Conservation (phyloP, 345 rosid species). For the Dipteronia dyeriana region DNA sequence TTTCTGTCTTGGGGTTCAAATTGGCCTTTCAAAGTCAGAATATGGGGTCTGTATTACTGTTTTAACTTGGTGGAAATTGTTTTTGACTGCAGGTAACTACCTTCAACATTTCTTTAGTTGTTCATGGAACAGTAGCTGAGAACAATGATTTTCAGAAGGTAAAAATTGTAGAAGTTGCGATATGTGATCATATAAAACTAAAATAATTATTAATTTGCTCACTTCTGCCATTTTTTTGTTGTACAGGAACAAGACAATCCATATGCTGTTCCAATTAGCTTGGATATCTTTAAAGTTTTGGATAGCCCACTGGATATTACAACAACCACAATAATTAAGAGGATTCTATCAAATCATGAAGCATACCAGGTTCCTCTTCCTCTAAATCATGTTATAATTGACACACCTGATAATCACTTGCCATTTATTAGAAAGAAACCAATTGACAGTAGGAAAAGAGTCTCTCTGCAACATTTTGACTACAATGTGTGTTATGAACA, state of each 20-base stretch:
- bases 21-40: not conserved
- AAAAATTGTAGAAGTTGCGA: not conserved
- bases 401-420: not conserved
- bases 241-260: constrained; percentile 62
- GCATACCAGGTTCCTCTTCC: constrained; percentile 56
- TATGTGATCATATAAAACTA: not conserved
- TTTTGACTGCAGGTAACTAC: constrained; percentile 57
- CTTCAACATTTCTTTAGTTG: constrained; percentile 63
- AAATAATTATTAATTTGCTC: not conserved
- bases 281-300: constrained; percentile 66
- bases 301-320: constrained; percentile 76
- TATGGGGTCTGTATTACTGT: not conserved
- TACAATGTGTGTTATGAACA: not conserved
- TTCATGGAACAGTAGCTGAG: constrained; percentile 75
- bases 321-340: constrained; percentile 64
- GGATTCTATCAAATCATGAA: constrained; percentile 77
- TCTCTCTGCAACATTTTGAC: not conserved
- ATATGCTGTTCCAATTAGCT: constrained; percentile 61
- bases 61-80: constrained; percentile 13
- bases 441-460: not conserved
- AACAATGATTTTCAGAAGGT: constrained; percentile 58
- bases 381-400: constrained; percentile 2
- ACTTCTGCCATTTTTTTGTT: not conserved
- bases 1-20: not conserved
- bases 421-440: not conserved